A percentile compares a stretch with the other conserved stretches of the same genome.
Conservation (phyloP, 2,329 filamentous ascomycete species). For the Cladosporium oxysporum region DNA sequence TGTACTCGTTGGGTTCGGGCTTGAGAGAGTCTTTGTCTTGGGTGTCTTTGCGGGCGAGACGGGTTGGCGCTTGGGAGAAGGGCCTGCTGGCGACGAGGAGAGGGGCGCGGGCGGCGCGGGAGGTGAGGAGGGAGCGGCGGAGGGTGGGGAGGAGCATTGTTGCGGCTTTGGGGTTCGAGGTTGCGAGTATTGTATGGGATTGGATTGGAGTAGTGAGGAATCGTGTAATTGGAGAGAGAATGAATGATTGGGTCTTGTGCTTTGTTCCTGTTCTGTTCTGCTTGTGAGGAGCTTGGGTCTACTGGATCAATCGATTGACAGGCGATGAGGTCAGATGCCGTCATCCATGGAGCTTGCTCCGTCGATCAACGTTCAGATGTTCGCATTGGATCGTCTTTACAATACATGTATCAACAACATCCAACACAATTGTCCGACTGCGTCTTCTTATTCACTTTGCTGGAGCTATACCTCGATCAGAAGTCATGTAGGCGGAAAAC, state of each 20-base stretch:
- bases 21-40: constrained; percentile 61
- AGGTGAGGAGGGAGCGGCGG: constrained; percentile 12
- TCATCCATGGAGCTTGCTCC: constrained; percentile 2
- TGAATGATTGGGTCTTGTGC: neutral
- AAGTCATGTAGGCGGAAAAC: neutral
- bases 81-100: neutral
- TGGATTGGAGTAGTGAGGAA: neutral
- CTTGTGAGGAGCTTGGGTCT: neutral
- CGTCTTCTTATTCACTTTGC: neutral
- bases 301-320: neutral
- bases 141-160: neutral
- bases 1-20: constrained; percentile 66
- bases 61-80: neutral
- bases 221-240: neutral
- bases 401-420: neutral
- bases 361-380: neutral
- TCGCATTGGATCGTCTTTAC: neutral
- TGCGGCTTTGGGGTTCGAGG: neutral
- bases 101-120: neutral
- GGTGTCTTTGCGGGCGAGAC: constrained; percentile 42
- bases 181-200: neutral
- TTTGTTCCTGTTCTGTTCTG: neutral
- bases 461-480: neutral
- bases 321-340: constrained; percentile 8
- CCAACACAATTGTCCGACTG: neutral